These are phyloP conservation scores for Dactylellina parvicollis DNA, from an alignment of 2,329 filamentous ascomycete genomes.

Conservation along the genomic window DNA sequence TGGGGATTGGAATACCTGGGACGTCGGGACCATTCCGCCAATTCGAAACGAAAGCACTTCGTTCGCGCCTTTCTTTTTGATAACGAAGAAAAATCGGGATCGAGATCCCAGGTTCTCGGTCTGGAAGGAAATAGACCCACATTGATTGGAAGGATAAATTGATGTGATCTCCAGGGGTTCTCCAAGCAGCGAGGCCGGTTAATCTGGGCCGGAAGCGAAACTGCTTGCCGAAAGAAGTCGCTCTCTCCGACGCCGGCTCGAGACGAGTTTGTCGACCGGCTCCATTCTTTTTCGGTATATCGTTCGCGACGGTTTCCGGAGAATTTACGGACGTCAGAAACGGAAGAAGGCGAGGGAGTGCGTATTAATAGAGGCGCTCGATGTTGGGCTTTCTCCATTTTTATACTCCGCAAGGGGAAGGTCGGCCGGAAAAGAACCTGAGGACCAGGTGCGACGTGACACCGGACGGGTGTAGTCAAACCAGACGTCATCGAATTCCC, in stretches of 20 bases:
- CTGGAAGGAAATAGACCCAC: constrained; percentile 32
- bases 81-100: constrained; percentile 53
- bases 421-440: too few species aligned
- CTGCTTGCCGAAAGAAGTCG: constrained; percentile 28
- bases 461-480: constrained; percentile 13
- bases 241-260: constrained; percentile 49
- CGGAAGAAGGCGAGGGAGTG: too few species aligned
- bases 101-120: constrained; percentile 1
- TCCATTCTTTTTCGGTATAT: too few species aligned
- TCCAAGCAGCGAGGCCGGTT: constrained; percentile 14
- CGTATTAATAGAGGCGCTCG: too few species aligned
- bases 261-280: constrained; percentile 30
- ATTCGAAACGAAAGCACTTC: not conserved
- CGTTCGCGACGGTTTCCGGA: constrained; percentile 4
- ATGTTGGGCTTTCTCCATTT: too few species aligned
- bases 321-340: not conserved
- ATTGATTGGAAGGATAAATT: constrained; percentile 52
- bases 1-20: not conserved
- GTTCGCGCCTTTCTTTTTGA: constrained; percentile 6
- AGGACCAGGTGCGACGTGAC: not conserved
- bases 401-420: too few species aligned
- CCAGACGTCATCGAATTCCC: constrained; percentile 26
- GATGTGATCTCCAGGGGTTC: constrained; percentile 41
- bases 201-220: constrained; percentile 36
- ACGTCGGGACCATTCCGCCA: not conserved